phyloP scores from a whole-genome alignment of 2,329 filamentous ascomycete genomes.

The Monosporascus ibericus region DNA sequence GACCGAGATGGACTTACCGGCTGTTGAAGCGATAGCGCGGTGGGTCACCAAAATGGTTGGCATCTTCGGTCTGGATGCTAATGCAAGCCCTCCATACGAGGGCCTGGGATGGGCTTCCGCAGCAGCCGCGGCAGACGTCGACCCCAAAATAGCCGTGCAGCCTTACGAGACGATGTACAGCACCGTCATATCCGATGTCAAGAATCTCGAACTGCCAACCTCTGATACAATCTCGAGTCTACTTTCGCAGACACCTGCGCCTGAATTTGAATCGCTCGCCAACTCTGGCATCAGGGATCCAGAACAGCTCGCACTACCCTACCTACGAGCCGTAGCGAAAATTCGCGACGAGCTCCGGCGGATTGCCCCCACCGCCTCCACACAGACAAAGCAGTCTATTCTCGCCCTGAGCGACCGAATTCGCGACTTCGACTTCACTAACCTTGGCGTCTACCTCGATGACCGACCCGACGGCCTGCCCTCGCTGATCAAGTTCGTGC shows the following conservation, averaged over 20 bases:
- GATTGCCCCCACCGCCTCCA: conserved; percentile 39
- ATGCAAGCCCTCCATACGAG: conserved; percentile 47
- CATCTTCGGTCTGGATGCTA: conserved; percentile 73
- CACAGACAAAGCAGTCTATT: conserved; percentile 61
- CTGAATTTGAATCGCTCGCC: conserved; percentile 41
- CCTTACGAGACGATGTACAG: conserved; percentile 41
- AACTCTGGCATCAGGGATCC: conserved; percentile 42
- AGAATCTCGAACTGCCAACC: conserved; percentile 39
- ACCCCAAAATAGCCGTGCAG: conserved; percentile 39
- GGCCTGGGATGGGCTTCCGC: conserved; percentile 50
- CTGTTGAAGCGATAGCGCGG: conserved; percentile 54
- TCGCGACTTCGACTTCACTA: conserved; percentile 74
- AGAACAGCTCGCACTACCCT: conserved; percentile 48
- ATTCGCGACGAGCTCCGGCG: conserved; percentile 58
- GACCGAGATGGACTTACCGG: conserved; percentile 36
- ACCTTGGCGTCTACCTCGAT: conserved; percentile 81
- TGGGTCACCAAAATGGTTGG: conserved; percentile 82
- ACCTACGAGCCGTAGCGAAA: conserved; percentile 47
- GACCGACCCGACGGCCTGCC: conserved; percentile 63
- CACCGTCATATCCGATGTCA: conserved; percentile 40
- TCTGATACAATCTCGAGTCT: conserved; percentile 38
- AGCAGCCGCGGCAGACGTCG: conserved; percentile 30
- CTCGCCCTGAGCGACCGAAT: conserved; percentile 73
- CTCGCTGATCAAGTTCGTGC: conserved; percentile 66
- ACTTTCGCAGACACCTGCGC: conserved; percentile 35